Evolutionary conservation across 75 land plant genomes (phyloP), one percentile per base, ranked within the genome.

Genomic region (Isoetes taiwanensis): DNA sequence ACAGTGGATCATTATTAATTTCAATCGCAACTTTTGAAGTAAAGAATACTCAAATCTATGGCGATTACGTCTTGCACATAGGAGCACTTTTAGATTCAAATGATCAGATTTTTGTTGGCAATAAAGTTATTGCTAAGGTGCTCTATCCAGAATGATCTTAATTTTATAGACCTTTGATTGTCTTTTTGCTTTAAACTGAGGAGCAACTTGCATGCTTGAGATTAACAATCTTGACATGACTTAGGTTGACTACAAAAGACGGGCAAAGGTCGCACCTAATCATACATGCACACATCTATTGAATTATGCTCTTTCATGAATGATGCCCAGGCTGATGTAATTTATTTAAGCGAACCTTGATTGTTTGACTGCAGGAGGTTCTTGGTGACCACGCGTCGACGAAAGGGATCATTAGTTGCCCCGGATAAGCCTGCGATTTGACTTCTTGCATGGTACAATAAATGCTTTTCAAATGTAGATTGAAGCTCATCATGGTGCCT

Each of bases 201-300:
- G n/a, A n/a, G n/a, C n/a, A n/a, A n/a, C n/a, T n/a, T n/a, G 1
- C 38, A 27, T n/a, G 12, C 14, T 19, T 25, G 19, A 56, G 25
- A 28, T 19, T 54, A 59, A 27, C 20, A 23, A 29, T 30, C 34
- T 43, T 62, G 30, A 14, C 17, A 33, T 64, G 54, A 9, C 16
- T 41, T 41, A 89, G 96, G 94, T 91, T 66, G 85, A 91, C 68
- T 91, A 87, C 69, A 77, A 63, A 2, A 66, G 98, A 54, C 82
- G 98, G 19, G 61, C 64, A 35, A 56, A 69, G 16, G 79, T 87
- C 57, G 98, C 98, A 34, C 98, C 98, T 20, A 91, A 91, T 56
- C 98, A 91, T 71, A 87, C 95, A 0, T 91, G 98, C 35, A 91
- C 98, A 10, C 98, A 91, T 59, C 83, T 91, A 67, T 59, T 91